Percentiles rank a stretch among this genome's conserved stretches.
phyloP scores from a whole-genome alignment of 2,329 filamentous ascomycete species.

The Xylariaceae sp. region DNA sequence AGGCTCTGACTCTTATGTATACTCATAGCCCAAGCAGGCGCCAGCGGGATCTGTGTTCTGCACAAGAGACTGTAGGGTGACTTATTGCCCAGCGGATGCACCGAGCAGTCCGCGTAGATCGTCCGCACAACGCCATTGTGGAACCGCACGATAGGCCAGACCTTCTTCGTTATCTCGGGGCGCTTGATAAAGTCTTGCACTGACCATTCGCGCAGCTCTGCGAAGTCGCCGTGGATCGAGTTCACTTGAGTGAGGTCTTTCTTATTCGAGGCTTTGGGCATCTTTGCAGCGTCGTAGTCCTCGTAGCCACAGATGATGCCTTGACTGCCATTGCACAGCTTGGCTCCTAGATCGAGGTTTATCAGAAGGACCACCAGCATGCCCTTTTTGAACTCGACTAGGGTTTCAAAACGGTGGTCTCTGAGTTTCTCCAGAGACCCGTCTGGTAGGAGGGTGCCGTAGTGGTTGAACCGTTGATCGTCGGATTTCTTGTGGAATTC shows the following conservation, averaged over 20 bases:
- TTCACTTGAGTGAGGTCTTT: slow-evolving; percentile 16
- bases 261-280: slow-evolving; percentile 24
- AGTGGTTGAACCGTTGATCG: slow-evolving; percentile 25
- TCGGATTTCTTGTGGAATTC: slow-evolving; percentile 35
- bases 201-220: slow-evolving; percentile 32
- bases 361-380: slow-evolving; percentile 51
- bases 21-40: slow-evolving; percentile 59
- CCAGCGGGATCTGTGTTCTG: slow-evolving; percentile 59
- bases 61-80: slow-evolving; percentile 44
- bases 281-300: slow-evolving; percentile 23
- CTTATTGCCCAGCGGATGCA: slow-evolving; percentile 43
- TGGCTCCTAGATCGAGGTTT: slow-evolving; percentile 41
- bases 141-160: slow-evolving; percentile 53
- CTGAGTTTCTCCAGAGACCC: slow-evolving; percentile 32
- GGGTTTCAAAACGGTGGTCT: slow-evolving; percentile 44
- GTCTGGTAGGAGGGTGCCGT: slow-evolving; percentile 3
- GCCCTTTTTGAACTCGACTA: slow-evolving; percentile 43
- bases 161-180: slow-evolving; percentile 25
- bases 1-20: slow-evolving; percentile 62
- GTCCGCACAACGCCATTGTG: slow-evolving; percentile 41
- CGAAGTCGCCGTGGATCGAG: slow-evolving; percentile 35
- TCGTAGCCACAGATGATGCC: slow-evolving; percentile 44
- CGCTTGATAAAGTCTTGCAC: slow-evolving; percentile 37
- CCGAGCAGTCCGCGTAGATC: slow-evolving; percentile 49
- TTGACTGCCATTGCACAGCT: slow-evolving; percentile 46